Conservation (phyloP, 371 early-diverging fungal species). For the Mortierella sp. region DNA sequence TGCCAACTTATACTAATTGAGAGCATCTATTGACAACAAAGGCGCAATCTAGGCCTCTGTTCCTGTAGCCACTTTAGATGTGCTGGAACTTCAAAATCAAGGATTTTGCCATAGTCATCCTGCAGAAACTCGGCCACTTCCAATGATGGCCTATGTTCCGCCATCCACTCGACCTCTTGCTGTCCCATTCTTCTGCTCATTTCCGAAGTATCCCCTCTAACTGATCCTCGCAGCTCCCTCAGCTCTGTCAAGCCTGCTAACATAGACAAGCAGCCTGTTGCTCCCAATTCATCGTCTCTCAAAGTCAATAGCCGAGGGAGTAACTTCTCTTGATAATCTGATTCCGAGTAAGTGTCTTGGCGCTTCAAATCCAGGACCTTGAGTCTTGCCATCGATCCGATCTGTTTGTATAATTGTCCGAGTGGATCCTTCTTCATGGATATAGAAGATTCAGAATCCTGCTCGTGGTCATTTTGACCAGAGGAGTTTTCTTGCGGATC, state of each 20-base stretch:
- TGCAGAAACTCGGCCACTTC: neutral
- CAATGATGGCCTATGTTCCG: neutral
- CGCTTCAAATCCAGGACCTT: neutral
- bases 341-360: neutral
- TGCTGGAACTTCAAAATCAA: neutral
- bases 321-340: neutral
- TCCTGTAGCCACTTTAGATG: neutral
- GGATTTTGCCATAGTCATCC: neutral
- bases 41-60: neutral
- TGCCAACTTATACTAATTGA: too few species aligned
- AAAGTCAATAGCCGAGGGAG: neutral
- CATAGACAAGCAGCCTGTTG: neutral
- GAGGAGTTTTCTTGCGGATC: neutral
- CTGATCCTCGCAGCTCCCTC: constrained; percentile 2
- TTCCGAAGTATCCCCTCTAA: neutral
- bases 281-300: neutral
- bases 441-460: neutral
- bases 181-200: neutral
- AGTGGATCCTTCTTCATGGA: neutral
- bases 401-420: neutral
- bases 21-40: neutral
- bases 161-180: neutral
- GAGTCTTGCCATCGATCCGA: neutral
- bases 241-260: neutral
- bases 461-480: neutral